These are phyloP conservation scores for Fusarium albidum DNA, from an alignment of 2,329 filamentous ascomycete genomes.

Conservation along the genomic window DNA sequence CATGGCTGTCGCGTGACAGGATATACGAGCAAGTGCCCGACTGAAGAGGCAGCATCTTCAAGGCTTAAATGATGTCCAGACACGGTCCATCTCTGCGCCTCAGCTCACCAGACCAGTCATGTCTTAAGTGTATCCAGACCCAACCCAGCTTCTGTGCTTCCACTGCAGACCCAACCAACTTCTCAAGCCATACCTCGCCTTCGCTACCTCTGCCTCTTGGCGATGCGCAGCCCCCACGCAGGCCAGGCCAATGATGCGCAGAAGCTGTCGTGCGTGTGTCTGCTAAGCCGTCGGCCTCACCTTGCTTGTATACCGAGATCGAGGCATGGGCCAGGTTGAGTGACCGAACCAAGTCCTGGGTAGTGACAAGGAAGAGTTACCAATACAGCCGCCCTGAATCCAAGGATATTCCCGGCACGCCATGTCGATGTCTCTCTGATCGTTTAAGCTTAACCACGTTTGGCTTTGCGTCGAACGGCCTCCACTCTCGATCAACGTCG, in stretches of 20 bases:
- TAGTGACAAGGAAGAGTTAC: not conserved
- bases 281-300: conserved; percentile 5
- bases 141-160: not conserved
- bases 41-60: too few relatives aligned
- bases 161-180: conserved; percentile 4
- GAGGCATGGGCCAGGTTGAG: not conserved
- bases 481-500: too few relatives aligned
- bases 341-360: not conserved
- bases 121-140: not conserved
- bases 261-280: not conserved
- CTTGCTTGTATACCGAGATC: conserved; percentile 4
- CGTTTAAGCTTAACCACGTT: conserved; percentile 6
- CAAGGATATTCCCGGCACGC: not conserved
- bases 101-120: not conserved
- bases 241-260: conserved; percentile 1
- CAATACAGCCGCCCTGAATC: too few relatives aligned
- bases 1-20: conserved; percentile 1
- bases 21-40: too few relatives aligned
- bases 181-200: not conserved
- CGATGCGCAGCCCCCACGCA: not conserved
- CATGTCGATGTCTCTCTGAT: not conserved
- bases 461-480: not conserved
- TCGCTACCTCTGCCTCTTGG: conserved; percentile 5
- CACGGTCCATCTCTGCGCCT: not conserved
- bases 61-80: too few relatives aligned